Percentiles rank a stretch among this genome's conserved stretches.
Conservation (phyloP, 2,329 filamentous ascomycete genomes). For the Kalmusia sp. region DNA sequence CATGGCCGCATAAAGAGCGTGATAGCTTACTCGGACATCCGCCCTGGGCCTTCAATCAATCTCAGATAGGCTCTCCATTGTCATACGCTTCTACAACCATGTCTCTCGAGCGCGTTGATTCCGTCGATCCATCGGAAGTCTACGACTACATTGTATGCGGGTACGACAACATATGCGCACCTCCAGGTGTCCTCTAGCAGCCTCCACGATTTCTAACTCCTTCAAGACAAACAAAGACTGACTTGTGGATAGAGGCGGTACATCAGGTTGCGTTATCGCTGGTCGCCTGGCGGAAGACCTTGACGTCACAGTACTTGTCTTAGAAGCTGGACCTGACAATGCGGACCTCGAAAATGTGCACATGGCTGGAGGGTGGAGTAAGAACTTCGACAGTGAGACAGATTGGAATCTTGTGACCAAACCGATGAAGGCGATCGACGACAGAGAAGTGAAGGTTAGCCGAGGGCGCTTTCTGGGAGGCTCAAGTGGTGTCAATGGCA, state of each 20-base stretch:
- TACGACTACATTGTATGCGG: conserved; percentile 37
- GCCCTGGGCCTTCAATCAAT: background rate
- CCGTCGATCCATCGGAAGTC: background rate
- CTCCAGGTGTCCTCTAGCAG: background rate
- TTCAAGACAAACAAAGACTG: no score
- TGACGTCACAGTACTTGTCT: conserved; percentile 50
- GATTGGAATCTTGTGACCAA: conserved; percentile 61
- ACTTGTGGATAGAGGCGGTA: conserved; percentile 35
- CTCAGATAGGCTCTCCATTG: no score
- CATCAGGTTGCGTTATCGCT: conserved; percentile 58
- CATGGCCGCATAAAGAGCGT: background rate
- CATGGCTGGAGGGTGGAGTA: conserved; percentile 42
- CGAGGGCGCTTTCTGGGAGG: conserved; percentile 60
- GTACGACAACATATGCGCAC: no score
- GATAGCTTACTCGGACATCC: background rate
- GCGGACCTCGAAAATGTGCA: conserved; percentile 16
- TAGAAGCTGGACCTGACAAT: conserved; percentile 54
- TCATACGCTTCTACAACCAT: background rate
- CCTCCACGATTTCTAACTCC: background rate
- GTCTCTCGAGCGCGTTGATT: background rate
- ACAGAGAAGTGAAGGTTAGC: conserved; percentile 56
- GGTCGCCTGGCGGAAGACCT: conserved; percentile 56
- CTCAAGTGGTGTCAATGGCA: conserved; percentile 59
- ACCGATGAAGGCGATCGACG: conserved; percentile 48
- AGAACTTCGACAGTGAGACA: conserved; percentile 57